Conservation (phyloP, 2,329 filamentous ascomycete species). For the Fusarium zealandicum region DNA sequence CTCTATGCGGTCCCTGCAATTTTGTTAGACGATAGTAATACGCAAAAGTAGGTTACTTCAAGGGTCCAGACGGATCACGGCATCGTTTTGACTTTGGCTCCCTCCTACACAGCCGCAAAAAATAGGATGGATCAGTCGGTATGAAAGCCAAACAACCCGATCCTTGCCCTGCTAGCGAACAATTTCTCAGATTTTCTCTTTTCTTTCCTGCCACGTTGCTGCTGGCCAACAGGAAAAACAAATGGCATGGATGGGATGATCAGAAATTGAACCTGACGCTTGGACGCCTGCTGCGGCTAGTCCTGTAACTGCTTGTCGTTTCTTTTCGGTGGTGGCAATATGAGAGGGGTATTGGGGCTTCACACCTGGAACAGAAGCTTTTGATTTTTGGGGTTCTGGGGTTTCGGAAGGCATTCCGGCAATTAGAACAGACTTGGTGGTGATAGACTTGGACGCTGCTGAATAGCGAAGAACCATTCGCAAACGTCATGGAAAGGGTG, state of each 20-base stretch:
- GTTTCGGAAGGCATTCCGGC: not conserved
- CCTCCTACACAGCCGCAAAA: not conserved
- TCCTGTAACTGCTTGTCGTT: constrained; percentile 2
- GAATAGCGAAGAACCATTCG: constrained; percentile 1
- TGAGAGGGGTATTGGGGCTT: constrained; percentile 1
- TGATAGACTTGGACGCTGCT: not conserved
- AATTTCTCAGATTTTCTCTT: constrained; percentile 15
- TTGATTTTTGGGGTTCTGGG: not conserved
- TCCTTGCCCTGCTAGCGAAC: constrained; percentile 7
- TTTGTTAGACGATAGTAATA: constrained; percentile 10
- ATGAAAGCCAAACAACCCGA: constrained; percentile 8
- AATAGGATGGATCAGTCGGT: not conserved
- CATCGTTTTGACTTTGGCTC: not conserved
- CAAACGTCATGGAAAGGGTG: constrained; percentile 1
- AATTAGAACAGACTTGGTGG: not conserved
- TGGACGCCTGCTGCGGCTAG: constrained; percentile 6
- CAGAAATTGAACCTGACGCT: constrained; percentile 3
- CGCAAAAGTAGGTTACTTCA: not conserved
- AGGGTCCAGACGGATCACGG: constrained; percentile 7
- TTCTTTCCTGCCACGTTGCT: too few species aligned
- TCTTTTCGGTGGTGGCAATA: constrained; percentile 22
- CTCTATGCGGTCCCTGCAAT: not conserved
- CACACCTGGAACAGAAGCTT: not conserved
- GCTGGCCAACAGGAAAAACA: too few species aligned
- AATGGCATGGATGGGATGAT: constrained; percentile 1